Base-by-base conservation (phyloP, 1,284 basidiomycete species). In the Cryptococcus wingfieldii region DNA sequence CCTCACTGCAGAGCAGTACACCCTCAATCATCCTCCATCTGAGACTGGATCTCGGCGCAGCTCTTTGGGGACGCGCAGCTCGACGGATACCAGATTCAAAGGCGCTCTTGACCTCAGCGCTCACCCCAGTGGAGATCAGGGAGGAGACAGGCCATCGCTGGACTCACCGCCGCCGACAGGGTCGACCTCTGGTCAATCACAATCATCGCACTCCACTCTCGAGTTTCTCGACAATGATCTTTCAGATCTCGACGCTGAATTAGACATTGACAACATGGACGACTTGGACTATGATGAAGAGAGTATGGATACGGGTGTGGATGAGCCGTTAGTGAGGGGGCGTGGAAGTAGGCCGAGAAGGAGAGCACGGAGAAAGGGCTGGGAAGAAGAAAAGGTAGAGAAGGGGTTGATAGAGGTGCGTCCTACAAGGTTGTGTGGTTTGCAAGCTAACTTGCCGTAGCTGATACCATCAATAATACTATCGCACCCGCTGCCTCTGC, bases 401-500 rank as follows among this genome's bases (percentile, higher is more conserved):
- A 53, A 47, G 19, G 56, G 60, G 1, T 47, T 70, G 42, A 42
- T 66, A 18, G 66, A 68, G 64, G 68, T 70, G 52, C 52, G 63
- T 51, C 16, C 10, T 45, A 14, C 19, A n/a, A 12, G 2, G 43
- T 6, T 19, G 9, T 13, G 31, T 28, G 9, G 4, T 14, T 6
- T 16, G 25, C 16, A 37, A 25, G 47, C 49, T 54, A 23, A 39
- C 45, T 4, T 16, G 38, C 23, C 14, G n/a, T 58, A 77, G 75
- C 63, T 77, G 44, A 65, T 77, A 19, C 69, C 76, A 0, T 69
- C 75, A 2, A 58, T 77, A 5, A 59, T 77, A 9, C 66, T 76
- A 8, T 68, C 76, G 2, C 74, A 76, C 64, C 74, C 76, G 6
- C 58, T 77, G 13, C 68, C 73, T 2, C 65, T 77, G 6, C 63